Conservation (phyloP, 352 stramenopile genomes). For the Pythium rhizo-oryzae region DNA sequence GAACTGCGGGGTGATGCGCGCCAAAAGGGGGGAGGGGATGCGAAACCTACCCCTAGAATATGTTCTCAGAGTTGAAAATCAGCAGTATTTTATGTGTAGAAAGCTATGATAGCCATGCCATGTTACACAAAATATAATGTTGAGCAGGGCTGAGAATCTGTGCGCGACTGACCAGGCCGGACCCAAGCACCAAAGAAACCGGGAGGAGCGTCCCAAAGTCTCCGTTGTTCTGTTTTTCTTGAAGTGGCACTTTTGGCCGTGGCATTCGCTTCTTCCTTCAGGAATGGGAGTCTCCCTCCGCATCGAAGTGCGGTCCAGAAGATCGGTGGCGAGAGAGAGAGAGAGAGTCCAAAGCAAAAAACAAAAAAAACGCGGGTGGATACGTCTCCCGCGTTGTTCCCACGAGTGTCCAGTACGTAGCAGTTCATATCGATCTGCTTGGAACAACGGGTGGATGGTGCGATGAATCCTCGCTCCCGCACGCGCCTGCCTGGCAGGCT, state of each 20-base stretch:
- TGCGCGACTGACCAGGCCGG: conserved; percentile 3
- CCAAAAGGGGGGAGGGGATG: neutral
- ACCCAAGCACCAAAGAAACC: conserved; percentile 21
- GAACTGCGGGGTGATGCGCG: conserved; percentile 4
- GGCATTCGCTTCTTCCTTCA: neutral
- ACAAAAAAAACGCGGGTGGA: no score
- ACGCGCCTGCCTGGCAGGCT: no score
- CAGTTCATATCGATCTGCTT: no score
- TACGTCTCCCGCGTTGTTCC: no score
- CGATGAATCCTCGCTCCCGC: no score
- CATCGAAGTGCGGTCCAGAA: neutral
- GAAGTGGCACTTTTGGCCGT: neutral
- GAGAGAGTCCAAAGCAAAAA: no score
- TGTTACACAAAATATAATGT: conserved; percentile 8
- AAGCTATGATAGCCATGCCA: neutral
- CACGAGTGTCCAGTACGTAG: no score
- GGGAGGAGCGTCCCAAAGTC: neutral
- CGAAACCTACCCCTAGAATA: conserved; percentile 3
- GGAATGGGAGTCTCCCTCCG: neutral
- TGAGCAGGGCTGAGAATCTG: conserved; percentile 4
- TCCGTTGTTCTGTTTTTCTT: neutral
- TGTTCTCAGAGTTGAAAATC: neutral
- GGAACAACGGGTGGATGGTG: neutral
- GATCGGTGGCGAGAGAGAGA: neutral
- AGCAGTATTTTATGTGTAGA: neutral